Percentiles rank a stretch among this genome's conserved stretches.
These are phyloP conservation scores for Ceratobasidium sp. DNA, from an alignment of 1,284 basidiomycete species.

Conservation along the genomic window DNA sequence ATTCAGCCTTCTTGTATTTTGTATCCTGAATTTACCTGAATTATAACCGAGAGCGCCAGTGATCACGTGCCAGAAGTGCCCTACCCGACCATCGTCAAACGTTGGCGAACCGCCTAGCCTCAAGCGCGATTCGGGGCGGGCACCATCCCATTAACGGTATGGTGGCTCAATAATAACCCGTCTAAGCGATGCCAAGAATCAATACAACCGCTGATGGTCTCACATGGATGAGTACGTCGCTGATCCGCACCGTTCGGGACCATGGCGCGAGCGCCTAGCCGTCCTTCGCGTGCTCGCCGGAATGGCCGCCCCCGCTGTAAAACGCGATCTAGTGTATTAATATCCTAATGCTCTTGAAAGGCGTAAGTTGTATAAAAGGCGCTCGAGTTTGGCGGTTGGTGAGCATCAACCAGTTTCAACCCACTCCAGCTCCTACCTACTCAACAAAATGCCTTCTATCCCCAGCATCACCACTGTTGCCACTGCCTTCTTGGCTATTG, in stretches of 20 bases:
- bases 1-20: not conserved
- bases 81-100: not conserved
- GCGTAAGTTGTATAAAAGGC: not conserved
- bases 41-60: not conserved
- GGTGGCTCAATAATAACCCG: too few species aligned
- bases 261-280: too few species aligned
- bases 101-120: slow-evolving; percentile 13
- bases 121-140: not conserved
- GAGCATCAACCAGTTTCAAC: not conserved
- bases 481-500: slow-evolving; percentile 3
- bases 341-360: not conserved
- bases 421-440: not conserved
- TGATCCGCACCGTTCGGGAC: not conserved
- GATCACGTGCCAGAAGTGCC: not conserved
- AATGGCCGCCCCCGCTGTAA: not conserved
- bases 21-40: not conserved
- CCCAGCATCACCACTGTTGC: slow-evolving; percentile 20
- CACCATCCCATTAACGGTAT: not conserved
- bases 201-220: not conserved
- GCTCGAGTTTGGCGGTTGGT: not conserved
- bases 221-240: not conserved
- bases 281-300: not conserved
- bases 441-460: slow-evolving; percentile 22
- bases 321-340: not conserved
- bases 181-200: not conserved